phyloP scores from a whole-genome alignment of 2,329 filamentous ascomycete species.

The Venturia carpophila region DNA sequence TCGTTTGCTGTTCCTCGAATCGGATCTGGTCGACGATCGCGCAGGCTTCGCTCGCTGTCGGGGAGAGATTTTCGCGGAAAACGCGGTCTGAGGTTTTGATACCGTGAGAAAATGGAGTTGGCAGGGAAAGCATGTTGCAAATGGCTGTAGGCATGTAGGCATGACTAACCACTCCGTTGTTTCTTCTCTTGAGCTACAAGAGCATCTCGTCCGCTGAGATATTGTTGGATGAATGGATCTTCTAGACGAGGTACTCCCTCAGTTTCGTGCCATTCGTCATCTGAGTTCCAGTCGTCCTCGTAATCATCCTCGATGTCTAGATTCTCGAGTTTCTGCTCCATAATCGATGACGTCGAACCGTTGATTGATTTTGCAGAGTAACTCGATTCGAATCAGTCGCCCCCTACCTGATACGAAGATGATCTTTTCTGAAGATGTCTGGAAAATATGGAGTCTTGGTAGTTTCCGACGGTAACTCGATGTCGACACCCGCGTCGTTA shows the following conservation, averaged over 20 bases:
- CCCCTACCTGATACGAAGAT: not conserved
- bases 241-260: conserved; percentile 48
- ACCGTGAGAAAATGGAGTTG: conserved; percentile 25
- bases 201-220: conserved; percentile 64
- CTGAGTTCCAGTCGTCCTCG: conserved; percentile 5
- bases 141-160: conserved; percentile 22
- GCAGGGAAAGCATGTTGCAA: conserved; percentile 16
- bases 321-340: conserved; percentile 9
- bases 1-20: conserved; percentile 61
- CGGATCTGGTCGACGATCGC: conserved; percentile 74
- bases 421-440: not conserved
- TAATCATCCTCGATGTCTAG: conserved; percentile 27
- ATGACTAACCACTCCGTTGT: conserved; percentile 62
- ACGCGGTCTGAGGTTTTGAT: conserved; percentile 47
- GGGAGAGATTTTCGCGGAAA: conserved; percentile 68
- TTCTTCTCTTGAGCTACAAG: conserved; percentile 76
- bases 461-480: not conserved
- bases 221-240: conserved; percentile 76
- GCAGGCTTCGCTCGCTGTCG: conserved; percentile 69
- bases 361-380: not conserved
- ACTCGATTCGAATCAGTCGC: too few species aligned
- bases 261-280: conserved; percentile 51
- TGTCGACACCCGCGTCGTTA: not conserved
- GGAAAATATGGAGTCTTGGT: not conserved
- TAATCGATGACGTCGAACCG: not conserved